Evolutionary conservation across 208 protist species (phyloP).

Genomic region (Leishmania gerbilli): DNA sequence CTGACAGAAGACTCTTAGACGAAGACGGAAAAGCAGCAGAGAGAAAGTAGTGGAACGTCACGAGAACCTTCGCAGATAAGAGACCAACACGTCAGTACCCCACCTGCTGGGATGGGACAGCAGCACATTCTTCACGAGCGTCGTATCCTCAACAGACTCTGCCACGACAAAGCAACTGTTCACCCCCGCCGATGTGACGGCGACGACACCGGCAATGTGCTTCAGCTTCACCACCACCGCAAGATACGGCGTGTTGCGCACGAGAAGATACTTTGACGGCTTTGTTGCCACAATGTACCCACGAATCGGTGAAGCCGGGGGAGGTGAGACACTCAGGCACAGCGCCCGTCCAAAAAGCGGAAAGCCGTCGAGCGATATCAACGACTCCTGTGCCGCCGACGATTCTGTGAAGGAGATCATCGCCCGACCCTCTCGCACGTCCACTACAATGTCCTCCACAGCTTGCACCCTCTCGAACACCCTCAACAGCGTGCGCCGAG

Average conservation of each 20-base stretch:
- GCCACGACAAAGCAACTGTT: constrained; percentile 50
- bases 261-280: constrained; percentile 41
- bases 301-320: constrained; percentile 46
- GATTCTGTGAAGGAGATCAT: constrained; percentile 60
- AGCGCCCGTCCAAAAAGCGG: constrained; percentile 61
- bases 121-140: constrained; percentile 19
- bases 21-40: constrained; percentile 5
- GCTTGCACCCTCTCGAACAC: constrained; percentile 38
- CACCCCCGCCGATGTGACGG: constrained; percentile 41
- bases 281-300: constrained; percentile 62
- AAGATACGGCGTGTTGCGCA: constrained; percentile 57
- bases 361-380: constrained; percentile 65
- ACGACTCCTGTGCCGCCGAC: constrained; percentile 62
- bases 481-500: constrained; percentile 49
- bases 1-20: constrained; percentile 3
- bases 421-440: constrained; percentile 42
- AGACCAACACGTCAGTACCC: constrained; percentile 36
- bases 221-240: constrained; percentile 54
- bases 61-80: constrained; percentile 35
- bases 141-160: constrained; percentile 20
- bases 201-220: constrained; percentile 46
- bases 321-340: constrained; percentile 40
- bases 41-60: constrained; percentile 5
- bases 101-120: constrained; percentile 32
- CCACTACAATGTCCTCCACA: constrained; percentile 74